These are phyloP conservation scores for Phytophthora cryptogea DNA, from an alignment of 352 stramenopile species.

Conservation along the genomic window DNA sequence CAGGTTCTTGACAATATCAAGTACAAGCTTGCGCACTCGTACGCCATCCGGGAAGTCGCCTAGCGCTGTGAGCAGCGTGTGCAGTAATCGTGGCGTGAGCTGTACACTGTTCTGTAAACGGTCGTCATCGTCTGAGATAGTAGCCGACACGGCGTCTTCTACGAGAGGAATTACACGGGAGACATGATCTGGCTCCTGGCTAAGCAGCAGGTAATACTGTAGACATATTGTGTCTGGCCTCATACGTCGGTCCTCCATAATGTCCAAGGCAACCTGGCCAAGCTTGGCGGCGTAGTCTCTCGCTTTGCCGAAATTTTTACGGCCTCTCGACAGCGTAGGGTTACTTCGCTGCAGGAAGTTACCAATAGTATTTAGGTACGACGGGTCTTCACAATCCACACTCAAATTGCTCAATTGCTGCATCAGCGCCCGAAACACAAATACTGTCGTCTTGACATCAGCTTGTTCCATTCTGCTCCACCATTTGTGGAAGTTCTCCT, in stretches of 20 bases:
- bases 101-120: conserved; percentile 19
- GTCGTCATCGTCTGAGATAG: conserved; percentile 2
- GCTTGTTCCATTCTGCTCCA: conserved; percentile 47
- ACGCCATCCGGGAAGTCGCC: conserved; percentile 32
- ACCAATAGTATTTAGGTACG: conserved; percentile 35
- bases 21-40: conserved; percentile 51
- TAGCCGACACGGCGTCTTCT: conserved; percentile 32
- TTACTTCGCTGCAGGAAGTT: conserved; percentile 32
- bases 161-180: conserved; percentile 42
- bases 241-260: conserved; percentile 38
- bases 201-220: conserved; percentile 49
- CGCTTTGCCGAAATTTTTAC: conserved; percentile 1
- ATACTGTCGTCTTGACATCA: conserved; percentile 51
- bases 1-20: conserved; percentile 44
- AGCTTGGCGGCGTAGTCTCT: conserved; percentile 30
- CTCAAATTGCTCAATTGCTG: conserved; percentile 46
- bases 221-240: conserved; percentile 47
- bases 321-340: not conserved
- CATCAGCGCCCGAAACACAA: conserved; percentile 60
- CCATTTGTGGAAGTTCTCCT: conserved; percentile 54
- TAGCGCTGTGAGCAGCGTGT: conserved; percentile 55
- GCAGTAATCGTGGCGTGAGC: conserved; percentile 52
- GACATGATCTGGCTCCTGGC: conserved; percentile 38
- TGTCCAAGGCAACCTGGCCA: conserved; percentile 35
- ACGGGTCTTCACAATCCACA: conserved; percentile 25